Conservation (phyloP, 1,139 yeast species). For the Debaryomyces subglobosus region DNA sequence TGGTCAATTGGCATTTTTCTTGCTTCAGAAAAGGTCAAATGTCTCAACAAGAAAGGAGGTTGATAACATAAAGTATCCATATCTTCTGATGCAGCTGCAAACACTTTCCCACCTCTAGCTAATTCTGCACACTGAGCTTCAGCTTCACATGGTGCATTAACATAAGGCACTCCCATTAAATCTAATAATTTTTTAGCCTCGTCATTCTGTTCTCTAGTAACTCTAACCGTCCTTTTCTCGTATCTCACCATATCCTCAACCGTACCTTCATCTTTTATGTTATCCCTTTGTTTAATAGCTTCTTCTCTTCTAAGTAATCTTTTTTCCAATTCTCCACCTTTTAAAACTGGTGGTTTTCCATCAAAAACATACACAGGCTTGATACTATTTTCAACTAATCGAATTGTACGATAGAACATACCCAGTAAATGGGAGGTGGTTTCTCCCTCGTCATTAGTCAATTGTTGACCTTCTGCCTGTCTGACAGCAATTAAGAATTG, state of each 20-base stretch:
- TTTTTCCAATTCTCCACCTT: slow-evolving; percentile 91
- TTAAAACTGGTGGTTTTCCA: slow-evolving; percentile 91
- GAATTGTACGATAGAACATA: slow-evolving; percentile 86
- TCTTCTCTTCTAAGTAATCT: slow-evolving; percentile 80
- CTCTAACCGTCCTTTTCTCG: slow-evolving; percentile 88
- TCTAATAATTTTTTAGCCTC: slow-evolving; percentile 82
- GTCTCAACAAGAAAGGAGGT: slow-evolving; percentile 81
- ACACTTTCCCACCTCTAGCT: slow-evolving; percentile 86
- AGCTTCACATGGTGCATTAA: slow-evolving; percentile 96
- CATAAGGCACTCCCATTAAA: slow-evolving; percentile 93
- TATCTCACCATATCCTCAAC: slow-evolving; percentile 73
- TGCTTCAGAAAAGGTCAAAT: slow-evolving; percentile 91
- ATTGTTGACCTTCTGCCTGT: slow-evolving; percentile 94
- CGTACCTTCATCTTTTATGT: slow-evolving; percentile 77
- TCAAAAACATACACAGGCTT: slow-evolving; percentile 97
- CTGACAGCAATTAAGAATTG: slow-evolving; percentile 95
- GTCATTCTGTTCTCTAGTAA: slow-evolving; percentile 86
- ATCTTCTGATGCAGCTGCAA: slow-evolving; percentile 98
- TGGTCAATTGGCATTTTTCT: slow-evolving; percentile 92
- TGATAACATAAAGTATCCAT: slow-evolving; percentile 96
- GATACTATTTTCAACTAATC: slow-evolving; percentile 87
- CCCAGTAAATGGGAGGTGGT: slow-evolving; percentile 97
- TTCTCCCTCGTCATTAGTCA: slow-evolving; percentile 86
- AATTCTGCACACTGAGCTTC: slow-evolving; percentile 97
- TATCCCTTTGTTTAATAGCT: slow-evolving; percentile 75